Base-by-base conservation (phyloP, 2,329 filamentous ascomycete genomes). In the Colletotrichum plurivorum region DNA sequence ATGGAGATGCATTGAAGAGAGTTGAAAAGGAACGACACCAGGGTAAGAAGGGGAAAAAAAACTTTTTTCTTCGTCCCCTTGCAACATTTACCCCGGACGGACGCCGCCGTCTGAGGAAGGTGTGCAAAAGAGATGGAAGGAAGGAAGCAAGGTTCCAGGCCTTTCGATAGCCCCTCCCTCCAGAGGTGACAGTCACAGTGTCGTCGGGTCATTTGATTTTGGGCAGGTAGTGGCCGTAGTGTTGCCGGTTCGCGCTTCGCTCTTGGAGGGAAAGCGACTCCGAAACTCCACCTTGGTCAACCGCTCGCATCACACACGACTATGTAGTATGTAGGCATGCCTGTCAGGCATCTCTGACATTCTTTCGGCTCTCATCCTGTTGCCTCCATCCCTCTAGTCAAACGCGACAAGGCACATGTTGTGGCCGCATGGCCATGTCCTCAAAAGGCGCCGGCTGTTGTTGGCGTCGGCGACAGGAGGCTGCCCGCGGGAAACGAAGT, bases 11-110 rank as follows among this genome's bases (percentile, higher is more conserved):
- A 36, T 36, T 1, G 31, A 36, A 36, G 31, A 36, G 31, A 36
- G 31, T 36, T 36, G 31, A 10, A 36, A 36, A 36, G 31, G 31
- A 36, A 36, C 31, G 2, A 36, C 31, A 36, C 31, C 31, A 36
- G 31, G 31, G 31, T 5, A 36, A 36, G 31, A 31, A 31, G 5
- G 8, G 10, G 6, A 36, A 36, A 36, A 13, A 13, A 55, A 65
- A 68, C 22, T 9, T 18, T 53, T 63, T 67, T 58, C 3, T 25
- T 7, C 27, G 15, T 22, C 48, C 18, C 22, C 25, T 5, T 46
- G 46, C 53, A n/a, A 39, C 55, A 10, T 48, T 60, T 60, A 60
- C 58, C 58, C 58, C 48, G 43, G 58, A 61, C n/a, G 31, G 31
- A 36, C 31, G 31, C 31, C 31, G 54, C 20, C 48, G 51, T 51